Base-by-base conservation (phyloP, 148 eudicot species). In the Amaranthus palmeri region DNA sequence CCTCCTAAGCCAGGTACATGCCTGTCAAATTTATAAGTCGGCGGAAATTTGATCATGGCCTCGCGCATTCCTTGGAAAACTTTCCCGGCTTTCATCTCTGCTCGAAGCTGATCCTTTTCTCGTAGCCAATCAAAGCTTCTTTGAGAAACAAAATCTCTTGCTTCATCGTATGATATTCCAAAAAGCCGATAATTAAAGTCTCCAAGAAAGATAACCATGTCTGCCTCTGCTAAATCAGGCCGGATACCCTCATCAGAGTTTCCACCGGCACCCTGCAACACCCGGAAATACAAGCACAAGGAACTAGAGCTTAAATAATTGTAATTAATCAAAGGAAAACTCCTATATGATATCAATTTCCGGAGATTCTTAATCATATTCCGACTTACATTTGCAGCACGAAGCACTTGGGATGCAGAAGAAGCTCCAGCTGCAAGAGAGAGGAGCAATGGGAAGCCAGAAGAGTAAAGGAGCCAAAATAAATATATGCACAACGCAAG, bases 21-120 rank as follows among this genome's bases (percentile, higher is more conserved):
- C 67, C 83, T 90, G 72, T 95, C 99, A 17, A 95, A 95, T 86
- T 95, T 95, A 83, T 95, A 95, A 5, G 99, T 95, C 13, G 99
- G 97, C 66, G 99, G 97, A 76, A 95, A 95, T 67, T 84, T 84
- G 69, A 95, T 85, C 68, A 90, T 81, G 10, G 93, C 96, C 79
- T 95, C 99, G 10, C 90, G 93, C 99, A 95, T 95, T 78, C 99
- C 97, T 77, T 95, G 98, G 82, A 95, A 95, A 67, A 88, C 99
- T 83, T 80, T 91, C 42, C 99, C 99, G 17, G 96, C 92, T 80
- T 88, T 92, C 97, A 95, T 95, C 80, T 95, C 99, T 45, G 92
- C 93, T 78, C 97, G 83, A 44, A 95, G 91, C 79, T 95, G 99
- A 85, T 95, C 99, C 81, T 83, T 95, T 78, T 95, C 99, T 66